Evolutionary conservation across 1,139 yeast genomes (phyloP).

Genomic region (Saccharomyces hybrid): DNA sequence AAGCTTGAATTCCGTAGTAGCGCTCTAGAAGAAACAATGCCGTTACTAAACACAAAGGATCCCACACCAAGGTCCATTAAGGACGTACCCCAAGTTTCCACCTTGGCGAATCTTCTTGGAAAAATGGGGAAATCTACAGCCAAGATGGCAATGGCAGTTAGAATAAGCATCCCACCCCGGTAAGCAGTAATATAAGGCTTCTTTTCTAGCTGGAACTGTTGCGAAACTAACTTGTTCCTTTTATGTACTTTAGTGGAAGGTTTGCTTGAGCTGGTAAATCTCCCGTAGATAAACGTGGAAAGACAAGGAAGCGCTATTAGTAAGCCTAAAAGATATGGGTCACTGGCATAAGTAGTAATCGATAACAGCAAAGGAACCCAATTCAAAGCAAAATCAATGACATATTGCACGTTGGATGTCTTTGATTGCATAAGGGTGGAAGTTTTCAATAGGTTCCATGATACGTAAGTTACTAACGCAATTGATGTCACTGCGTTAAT

Average conservation of each 20-base stretch:
- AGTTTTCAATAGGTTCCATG: slow-evolving; percentile 45
- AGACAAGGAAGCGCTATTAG: slow-evolving; percentile 26
- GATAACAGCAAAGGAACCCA: slow-evolving; percentile 60
- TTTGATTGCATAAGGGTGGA: slow-evolving; percentile 10
- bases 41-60: slow-evolving; percentile 96
- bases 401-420: slow-evolving; percentile 18
- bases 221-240: slow-evolving; percentile 3
- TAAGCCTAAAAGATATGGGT: slow-evolving; percentile 34
- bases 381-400: slow-evolving; percentile 57
- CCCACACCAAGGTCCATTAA: slow-evolving; percentile 97
- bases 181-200: slow-evolving; percentile 75
- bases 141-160: slow-evolving; percentile 79
- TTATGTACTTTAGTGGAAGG: neutral
- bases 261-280: neutral
- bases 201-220: slow-evolving; percentile 25
- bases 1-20: slow-evolving; percentile 37
- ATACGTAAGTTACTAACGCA: slow-evolving; percentile 52
- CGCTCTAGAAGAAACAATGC: slow-evolving; percentile 70
- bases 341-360: slow-evolving; percentile 57
- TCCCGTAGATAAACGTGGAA: slow-evolving; percentile 7
- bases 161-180: slow-evolving; percentile 77
- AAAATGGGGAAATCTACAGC: slow-evolving; percentile 88
- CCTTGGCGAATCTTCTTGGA: slow-evolving; percentile 92
- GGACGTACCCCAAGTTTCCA: slow-evolving; percentile 98
- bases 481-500: slow-evolving; percentile 65